These are phyloP conservation scores for Naganishia sp. DNA, from an alignment of 1,284 basidiomycete genomes.

Conservation along the genomic window DNA sequence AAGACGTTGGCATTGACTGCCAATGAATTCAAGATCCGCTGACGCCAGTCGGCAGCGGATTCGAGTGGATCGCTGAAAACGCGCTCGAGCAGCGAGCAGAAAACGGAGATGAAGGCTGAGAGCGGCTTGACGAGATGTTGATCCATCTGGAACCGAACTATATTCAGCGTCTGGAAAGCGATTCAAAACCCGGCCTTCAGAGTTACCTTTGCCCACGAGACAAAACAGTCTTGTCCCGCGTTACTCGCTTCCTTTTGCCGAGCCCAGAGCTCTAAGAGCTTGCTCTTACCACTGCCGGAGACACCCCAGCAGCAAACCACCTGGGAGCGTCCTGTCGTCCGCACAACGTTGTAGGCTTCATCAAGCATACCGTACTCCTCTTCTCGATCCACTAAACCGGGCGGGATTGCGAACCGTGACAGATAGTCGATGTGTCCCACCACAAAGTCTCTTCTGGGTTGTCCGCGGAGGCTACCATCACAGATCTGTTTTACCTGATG, in stretches of 20 bases:
- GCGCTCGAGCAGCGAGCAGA: constrained; percentile 45
- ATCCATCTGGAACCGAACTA: constrained; percentile 32
- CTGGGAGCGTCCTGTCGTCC: constrained; percentile 21
- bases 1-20: constrained; percentile 43
- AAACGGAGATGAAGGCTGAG: constrained; percentile 47
- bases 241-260: constrained; percentile 34
- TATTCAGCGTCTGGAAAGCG: not conserved
- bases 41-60: constrained; percentile 41
- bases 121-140: constrained; percentile 46
- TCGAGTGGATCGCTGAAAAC: constrained; percentile 48
- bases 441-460: constrained; percentile 34
- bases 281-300: constrained; percentile 47
- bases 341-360: constrained; percentile 29
- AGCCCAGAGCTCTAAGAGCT: constrained; percentile 44
- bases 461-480: constrained; percentile 37
- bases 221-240: constrained; percentile 35
- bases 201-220: constrained; percentile 39
- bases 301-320: constrained; percentile 43
- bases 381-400: constrained; percentile 38
- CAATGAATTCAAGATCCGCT: constrained; percentile 39
- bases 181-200: not conserved
- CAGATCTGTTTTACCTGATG: constrained; percentile 39
- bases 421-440: constrained; percentile 45
- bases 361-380: constrained; percentile 38
- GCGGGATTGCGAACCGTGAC: constrained; percentile 41